phyloP scores from a whole-genome alignment of 2,329 filamentous ascomycete species.

The Colletotrichum trifolii region DNA sequence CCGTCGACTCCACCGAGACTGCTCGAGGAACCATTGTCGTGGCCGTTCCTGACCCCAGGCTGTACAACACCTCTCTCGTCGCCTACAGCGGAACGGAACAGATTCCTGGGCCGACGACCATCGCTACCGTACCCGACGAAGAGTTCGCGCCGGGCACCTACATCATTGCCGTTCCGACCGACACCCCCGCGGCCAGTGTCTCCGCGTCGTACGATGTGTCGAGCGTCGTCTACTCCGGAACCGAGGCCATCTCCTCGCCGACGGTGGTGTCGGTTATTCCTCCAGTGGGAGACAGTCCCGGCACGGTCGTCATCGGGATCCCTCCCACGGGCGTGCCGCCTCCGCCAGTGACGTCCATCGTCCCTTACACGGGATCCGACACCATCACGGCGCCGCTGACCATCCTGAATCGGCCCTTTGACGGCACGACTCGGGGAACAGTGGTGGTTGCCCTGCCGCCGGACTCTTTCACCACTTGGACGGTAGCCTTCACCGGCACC shows the following conservation, averaged over 20 bases:
- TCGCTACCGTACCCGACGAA: constrained; percentile 21
- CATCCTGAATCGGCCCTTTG: constrained; percentile 22
- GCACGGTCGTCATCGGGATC: constrained; percentile 28
- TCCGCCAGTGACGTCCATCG: constrained; percentile 27
- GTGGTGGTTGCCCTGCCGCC: constrained; percentile 15
- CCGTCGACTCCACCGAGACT: neutral
- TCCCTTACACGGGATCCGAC: constrained; percentile 7
- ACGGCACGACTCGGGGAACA: neutral
- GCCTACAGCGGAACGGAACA: constrained; percentile 15
- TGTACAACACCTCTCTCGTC: constrained; percentile 22
- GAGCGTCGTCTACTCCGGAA: constrained; percentile 21
- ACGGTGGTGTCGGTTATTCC: constrained; percentile 28
- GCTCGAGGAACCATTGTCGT: constrained; percentile 28
- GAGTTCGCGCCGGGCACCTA: constrained; percentile 17
- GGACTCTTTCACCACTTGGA: constrained; percentile 8
- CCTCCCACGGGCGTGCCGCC: constrained; percentile 17
- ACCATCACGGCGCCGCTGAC: constrained; percentile 20
- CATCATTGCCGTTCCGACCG: constrained; percentile 15
- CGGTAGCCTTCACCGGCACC: neutral
- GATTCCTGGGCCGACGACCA: constrained; percentile 13
- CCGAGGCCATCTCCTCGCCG: constrained; percentile 3
- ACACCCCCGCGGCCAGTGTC: neutral
- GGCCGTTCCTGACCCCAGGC: constrained; percentile 18
- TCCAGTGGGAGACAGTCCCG: constrained; percentile 7
- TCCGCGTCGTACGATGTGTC: constrained; percentile 12